Percentiles rank a stretch among this genome's conserved stretches.
phyloP scores from a whole-genome alignment of 305 asterid genomes.

The Coffea humblotiana region DNA sequence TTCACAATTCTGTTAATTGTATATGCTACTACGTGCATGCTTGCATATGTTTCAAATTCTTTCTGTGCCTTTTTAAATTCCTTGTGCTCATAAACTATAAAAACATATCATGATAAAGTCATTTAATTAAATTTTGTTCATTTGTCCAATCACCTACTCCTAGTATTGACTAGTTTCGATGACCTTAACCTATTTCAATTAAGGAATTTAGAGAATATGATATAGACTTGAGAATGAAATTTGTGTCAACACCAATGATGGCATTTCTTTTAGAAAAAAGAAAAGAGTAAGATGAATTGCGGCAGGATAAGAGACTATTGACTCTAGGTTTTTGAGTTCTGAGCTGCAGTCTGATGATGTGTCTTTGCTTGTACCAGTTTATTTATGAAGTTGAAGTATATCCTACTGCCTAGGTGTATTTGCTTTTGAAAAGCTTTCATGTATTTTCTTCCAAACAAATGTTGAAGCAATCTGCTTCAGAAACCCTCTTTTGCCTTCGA shows the following conservation, averaged over 20 bases:
- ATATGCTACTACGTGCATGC: neutral
- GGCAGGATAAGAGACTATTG: neutral
- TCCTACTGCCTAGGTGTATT: neutral
- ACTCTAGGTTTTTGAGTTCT: neutral
- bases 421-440: neutral
- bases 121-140: neutral
- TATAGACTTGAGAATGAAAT: neutral
- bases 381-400: neutral
- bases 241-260: neutral
- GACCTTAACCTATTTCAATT: neutral
- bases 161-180: neutral
- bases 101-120: neutral
- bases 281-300: neutral
- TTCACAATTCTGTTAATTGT: neutral
- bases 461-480: neutral
- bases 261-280: neutral
- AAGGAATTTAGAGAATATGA: neutral
- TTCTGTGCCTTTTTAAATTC: neutral
- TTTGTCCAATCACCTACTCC: neutral
- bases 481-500: neutral
- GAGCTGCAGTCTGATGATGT: neutral
- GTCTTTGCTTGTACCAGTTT: neutral
- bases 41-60: neutral
- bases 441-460: neutral
- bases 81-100: neutral